These are phyloP conservation scores for Lasiodiplodia hormozganensis DNA, from an alignment of 2,329 filamentous ascomycete genomes.

Conservation along the genomic window DNA sequence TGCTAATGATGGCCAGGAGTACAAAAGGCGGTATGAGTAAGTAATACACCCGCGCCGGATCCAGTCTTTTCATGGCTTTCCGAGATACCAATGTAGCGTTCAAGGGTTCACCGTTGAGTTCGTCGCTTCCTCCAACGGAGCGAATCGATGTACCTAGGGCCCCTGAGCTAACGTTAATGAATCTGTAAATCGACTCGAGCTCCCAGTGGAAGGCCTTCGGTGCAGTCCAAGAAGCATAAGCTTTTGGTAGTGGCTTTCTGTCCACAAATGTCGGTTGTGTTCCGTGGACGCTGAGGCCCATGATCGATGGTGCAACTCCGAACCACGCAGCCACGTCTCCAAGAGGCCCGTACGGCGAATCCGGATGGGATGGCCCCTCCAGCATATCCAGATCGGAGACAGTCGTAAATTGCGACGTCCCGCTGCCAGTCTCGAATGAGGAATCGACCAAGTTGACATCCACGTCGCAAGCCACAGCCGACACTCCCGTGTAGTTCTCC, in stretches of 20 bases:
- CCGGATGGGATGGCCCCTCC: not conserved
- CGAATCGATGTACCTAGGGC: constrained; percentile 5
- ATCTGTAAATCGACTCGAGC: not conserved
- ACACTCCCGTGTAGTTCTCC: not conserved
- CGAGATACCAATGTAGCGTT: not conserved
- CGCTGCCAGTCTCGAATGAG: constrained; percentile 6
- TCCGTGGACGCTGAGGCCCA: constrained; percentile 26
- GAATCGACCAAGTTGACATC: constrained; percentile 18
- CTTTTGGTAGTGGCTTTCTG: not conserved
- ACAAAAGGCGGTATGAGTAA: constrained; percentile 3
- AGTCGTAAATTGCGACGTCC: not conserved
- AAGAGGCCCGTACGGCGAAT: not conserved
- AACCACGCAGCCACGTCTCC: constrained; percentile 31
- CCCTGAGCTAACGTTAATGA: constrained; percentile 21
- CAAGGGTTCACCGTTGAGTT: not conserved
- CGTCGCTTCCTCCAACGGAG: not conserved
- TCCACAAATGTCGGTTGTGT: constrained; percentile 20
- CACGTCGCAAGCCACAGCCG: constrained; percentile 20
- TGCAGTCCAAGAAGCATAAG: not conserved
- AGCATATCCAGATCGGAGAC: not conserved
- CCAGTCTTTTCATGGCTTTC: not conserved
- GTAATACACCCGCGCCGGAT: not conserved
- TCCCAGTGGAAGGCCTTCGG: not conserved
- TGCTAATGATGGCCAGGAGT: not conserved
- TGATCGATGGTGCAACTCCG: constrained; percentile 27